A percentile compares a stretch with the other conserved stretches of the same genome.
These are phyloP conservation scores for Pleurostoma richardsiae DNA, from an alignment of 2,329 filamentous ascomycete species.

Conservation along the genomic window DNA sequence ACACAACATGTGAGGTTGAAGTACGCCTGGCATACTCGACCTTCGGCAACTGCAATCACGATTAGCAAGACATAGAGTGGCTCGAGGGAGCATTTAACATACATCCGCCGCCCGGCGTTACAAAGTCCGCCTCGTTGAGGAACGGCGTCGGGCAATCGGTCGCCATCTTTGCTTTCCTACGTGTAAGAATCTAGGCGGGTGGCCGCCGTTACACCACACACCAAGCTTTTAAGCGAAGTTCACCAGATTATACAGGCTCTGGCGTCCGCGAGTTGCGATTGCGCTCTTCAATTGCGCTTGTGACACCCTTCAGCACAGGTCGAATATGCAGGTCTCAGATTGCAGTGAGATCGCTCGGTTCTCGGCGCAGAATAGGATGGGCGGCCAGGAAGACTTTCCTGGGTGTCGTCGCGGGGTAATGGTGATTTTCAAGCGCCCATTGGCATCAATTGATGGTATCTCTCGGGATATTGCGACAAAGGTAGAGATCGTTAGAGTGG, in stretches of 20 bases:
- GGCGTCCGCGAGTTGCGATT: not conserved
- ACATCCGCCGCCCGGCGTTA: not conserved
- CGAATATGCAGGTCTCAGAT: too few species aligned
- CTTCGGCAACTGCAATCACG: constrained; percentile 44
- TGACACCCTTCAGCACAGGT: not conserved
- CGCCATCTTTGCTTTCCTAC: not conserved
- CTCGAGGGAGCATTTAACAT: not conserved
- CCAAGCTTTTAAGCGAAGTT: not conserved
- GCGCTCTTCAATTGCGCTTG: not conserved
- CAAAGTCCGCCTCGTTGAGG: not conserved
- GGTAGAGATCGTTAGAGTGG: not conserved
- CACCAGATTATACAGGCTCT: not conserved
- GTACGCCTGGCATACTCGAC: constrained; percentile 47
- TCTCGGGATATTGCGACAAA: not conserved
- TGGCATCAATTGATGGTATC: not conserved
- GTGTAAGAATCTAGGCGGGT: not conserved
- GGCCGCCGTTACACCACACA: not conserved
- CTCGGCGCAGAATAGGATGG: too few species aligned
- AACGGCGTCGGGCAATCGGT: not conserved
- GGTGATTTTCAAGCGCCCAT: not conserved
- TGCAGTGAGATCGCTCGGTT: too few species aligned
- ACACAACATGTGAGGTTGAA: constrained; percentile 68
- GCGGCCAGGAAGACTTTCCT: too few species aligned
- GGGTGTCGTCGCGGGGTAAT: not conserved
- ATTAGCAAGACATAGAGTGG: constrained; percentile 20